Percentiles rank a stretch among this genome's conserved stretches.
Conservation (phyloP, 768 basidiomycete species). For the Tylopilus balloui region DNA sequence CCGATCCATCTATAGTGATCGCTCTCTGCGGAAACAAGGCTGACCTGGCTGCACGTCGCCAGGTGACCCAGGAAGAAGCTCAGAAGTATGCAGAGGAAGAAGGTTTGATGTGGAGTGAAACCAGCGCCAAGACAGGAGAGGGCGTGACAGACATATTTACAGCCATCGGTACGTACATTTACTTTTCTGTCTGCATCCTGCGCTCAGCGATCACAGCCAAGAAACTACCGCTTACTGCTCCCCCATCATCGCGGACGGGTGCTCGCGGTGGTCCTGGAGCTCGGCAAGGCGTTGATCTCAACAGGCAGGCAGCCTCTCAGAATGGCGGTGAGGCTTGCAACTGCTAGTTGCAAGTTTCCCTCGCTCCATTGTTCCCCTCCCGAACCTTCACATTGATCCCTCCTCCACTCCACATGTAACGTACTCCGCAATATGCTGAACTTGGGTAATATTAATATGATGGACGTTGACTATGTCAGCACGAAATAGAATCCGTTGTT, state of each 20-base stretch:
- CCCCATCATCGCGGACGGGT: slow-evolving; percentile 57
- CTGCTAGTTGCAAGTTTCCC: slow-evolving; percentile 44
- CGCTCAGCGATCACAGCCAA: slow-evolving; percentile 50
- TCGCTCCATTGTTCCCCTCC: slow-evolving; percentile 1
- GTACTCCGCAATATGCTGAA: slow-evolving; percentile 27
- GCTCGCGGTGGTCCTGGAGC: slow-evolving; percentile 48
- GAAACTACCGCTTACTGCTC: slow-evolving; percentile 81
- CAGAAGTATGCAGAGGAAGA: slow-evolving; percentile 92
- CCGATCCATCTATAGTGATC: slow-evolving; percentile 95
- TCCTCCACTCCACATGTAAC: slow-evolving; percentile 26
- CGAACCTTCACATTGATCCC: slow-evolving; percentile 11
- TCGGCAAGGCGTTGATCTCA: slow-evolving; percentile 75
- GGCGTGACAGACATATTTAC: slow-evolving; percentile 85
- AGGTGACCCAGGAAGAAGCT: slow-evolving; percentile 83
- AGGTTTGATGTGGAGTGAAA: slow-evolving; percentile 89
- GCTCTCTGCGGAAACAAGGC: slow-evolving; percentile 95
- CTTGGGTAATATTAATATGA: slow-evolving; percentile 23
- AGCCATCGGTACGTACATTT: slow-evolving; percentile 62
- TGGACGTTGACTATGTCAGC: slow-evolving; percentile 4
- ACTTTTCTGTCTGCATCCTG: neutral
- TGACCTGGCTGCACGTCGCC: slow-evolving; percentile 79
- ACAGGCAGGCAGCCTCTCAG: slow-evolving; percentile 52
- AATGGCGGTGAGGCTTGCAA: slow-evolving; percentile 67
- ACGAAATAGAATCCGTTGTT: slow-evolving; percentile 2
- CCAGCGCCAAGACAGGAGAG: slow-evolving; percentile 85